Conservation (phyloP, 176 grass and related monocot genomes). For the Microstegium vimineum region DNA sequence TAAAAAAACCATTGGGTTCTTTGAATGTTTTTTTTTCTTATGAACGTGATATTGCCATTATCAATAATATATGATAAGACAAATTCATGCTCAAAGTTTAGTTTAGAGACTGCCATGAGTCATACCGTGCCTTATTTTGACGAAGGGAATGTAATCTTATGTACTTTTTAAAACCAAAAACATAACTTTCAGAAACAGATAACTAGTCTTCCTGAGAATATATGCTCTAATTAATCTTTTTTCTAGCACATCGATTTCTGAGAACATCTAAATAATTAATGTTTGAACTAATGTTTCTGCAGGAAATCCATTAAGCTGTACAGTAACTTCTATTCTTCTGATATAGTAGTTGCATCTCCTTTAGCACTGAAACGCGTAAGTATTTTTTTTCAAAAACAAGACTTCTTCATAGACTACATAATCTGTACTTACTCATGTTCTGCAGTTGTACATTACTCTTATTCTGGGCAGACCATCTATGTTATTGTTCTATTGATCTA, state of each 20-base stretch:
- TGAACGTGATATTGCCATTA: neutral
- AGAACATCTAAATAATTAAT: constrained; percentile 24
- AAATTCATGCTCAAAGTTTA: neutral
- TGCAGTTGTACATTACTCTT: constrained; percentile 15
- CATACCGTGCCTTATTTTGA: neutral
- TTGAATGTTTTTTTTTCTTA: neutral
- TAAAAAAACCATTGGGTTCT: neutral
- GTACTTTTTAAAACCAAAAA: neutral
- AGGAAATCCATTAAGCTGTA: constrained; percentile 93
- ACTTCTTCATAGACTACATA: neutral
- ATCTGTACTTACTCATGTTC: neutral
- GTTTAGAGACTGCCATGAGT: neutral
- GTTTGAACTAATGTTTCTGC: constrained; percentile 36
- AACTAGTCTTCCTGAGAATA: neutral
- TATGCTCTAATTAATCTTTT: neutral
- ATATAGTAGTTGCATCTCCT: constrained; percentile 94
- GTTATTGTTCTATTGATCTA: neutral
- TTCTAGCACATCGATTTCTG: constrained; percentile 1
- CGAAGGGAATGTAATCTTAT: neutral
- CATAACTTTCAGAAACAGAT: neutral
- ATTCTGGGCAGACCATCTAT: neutral
- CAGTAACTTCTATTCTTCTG: constrained; percentile 93
- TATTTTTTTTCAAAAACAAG: neutral
- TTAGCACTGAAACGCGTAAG: constrained; percentile 78
- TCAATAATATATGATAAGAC: neutral